Evolutionary conservation across 1,284 basidiomycete species (phyloP), one percentile per base, ranked within the genome.

Genomic region (Pholiota adiposa): DNA sequence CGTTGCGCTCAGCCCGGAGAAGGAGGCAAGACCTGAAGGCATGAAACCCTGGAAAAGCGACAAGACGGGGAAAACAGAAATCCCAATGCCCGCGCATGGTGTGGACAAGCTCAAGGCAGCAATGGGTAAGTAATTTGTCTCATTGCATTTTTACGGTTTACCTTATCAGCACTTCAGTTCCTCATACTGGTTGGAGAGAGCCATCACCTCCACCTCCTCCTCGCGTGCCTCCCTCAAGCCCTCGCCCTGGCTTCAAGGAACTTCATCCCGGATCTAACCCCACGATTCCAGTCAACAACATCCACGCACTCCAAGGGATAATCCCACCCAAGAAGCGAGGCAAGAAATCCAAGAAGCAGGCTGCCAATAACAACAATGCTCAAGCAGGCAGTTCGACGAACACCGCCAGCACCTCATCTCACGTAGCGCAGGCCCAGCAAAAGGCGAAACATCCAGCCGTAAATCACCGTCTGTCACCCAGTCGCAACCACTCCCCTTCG

Each of bases 11-110:
- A 58, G 49, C 31, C 51, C 51, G 21, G 48, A 60, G 7, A 59
- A 62, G 29, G 44, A 56, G 11, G 60, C 63, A 11, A 53, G 53
- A 1, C 53, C 27, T 16, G 18, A 52, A 3, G 54, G 56, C 25
- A 57, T 65, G 54, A 65, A 65, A 40, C 58, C 63, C 18, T 67
- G 65, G 65, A 63, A 62, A 51, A 54, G 61, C 25, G 49, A 57
- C 11, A 58, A 60, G 53, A 65, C 62, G 9, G 62, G 62, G 19
- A 31, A 51, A 21, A 50, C 36, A 8, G 57, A 61, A 12, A 18
- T 52, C 4, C 65, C 65, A 14, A 50, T 67, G 56, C 31, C 46
- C 27, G 31, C 27, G 8, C 25, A 41, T 4, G 51, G 54, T 16
- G 38, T 64, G 3, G 23, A 52, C 8, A 50, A 53, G n/a, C 53